Percentiles rank a stretch among this genome's conserved stretches.
These are phyloP conservation scores for Sisymbrium altissimum DNA, from an alignment of 345 rosid genomes.

Conservation along the genomic window DNA sequence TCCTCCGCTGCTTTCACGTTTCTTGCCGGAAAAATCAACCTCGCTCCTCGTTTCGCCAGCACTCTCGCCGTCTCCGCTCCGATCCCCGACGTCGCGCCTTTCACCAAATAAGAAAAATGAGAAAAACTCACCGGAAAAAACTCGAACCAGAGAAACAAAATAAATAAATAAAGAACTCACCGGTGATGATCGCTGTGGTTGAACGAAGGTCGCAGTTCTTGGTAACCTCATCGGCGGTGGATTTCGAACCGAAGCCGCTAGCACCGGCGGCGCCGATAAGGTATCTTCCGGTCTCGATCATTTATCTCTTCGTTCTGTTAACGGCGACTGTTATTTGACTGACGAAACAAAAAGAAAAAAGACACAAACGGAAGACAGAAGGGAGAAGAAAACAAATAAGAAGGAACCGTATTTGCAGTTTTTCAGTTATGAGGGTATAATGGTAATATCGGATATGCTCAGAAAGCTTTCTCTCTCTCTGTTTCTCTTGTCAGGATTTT, in stretches of 20 bases:
- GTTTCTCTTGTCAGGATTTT: constrained; percentile 36
- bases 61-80: constrained; percentile 95
- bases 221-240: constrained; percentile 83
- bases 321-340: constrained; percentile 1
- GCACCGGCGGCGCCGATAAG: constrained; percentile 75
- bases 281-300: constrained; percentile 76
- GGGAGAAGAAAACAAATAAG: neutral
- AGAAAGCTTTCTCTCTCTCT: neutral
- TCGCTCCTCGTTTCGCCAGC: constrained; percentile 71
- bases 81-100: constrained; percentile 98
- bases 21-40: constrained; percentile 80
- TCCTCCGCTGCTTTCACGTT: constrained; percentile 79
- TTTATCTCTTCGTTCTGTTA: constrained; percentile 20
- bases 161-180: constrained; percentile 36
- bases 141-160: neutral
- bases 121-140: constrained; percentile 1
- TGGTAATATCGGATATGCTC: neutral
- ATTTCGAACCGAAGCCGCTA: constrained; percentile 84
- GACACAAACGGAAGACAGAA: neutral
- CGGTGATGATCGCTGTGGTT: constrained; percentile 83
- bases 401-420: constrained; percentile 29
- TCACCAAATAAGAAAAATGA: neutral
- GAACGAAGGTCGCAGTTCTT: constrained; percentile 57
- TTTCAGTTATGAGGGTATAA: constrained; percentile 23
- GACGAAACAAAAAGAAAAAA: neutral